A percentile compares a stretch with the other conserved stretches of the same genome.
phyloP scores from a whole-genome alignment of 495 filamentous ascomycete genomes.

The Xylaria castorea region DNA sequence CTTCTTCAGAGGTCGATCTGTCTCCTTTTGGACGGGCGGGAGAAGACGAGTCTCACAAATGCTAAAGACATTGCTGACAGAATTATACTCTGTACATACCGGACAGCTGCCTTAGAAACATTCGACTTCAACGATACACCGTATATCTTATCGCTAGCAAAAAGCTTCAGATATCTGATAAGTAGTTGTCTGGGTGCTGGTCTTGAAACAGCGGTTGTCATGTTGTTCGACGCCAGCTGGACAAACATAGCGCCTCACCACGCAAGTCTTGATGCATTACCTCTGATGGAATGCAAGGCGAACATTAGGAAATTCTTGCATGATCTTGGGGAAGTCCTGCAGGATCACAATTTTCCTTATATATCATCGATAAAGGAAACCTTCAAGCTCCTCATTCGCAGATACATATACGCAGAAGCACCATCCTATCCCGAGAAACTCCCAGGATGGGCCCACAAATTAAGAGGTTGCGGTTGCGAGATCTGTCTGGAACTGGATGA shows the following conservation, averaged over 20 bases:
- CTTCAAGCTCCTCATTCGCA: background rate
- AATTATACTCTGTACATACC: background rate
- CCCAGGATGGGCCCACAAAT: background rate
- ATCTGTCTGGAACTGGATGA: background rate
- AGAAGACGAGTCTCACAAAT: background rate
- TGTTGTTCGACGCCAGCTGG: slow-evolving; percentile 5
- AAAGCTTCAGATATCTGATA: background rate
- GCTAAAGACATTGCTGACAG: background rate
- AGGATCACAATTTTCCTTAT: background rate
- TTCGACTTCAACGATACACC: background rate
- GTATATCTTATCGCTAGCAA: background rate
- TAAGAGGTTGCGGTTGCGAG: slow-evolving; percentile 2
- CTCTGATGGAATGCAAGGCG: background rate
- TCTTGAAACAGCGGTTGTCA: background rate
- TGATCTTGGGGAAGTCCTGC: background rate
- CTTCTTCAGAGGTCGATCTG: background rate
- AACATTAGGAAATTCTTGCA: background rate
- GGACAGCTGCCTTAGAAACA: background rate
- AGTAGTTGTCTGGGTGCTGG: background rate
- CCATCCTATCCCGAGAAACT: background rate
- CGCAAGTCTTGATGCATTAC: background rate
- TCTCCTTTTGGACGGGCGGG: background rate
- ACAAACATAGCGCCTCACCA: background rate
- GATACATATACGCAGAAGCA: background rate
- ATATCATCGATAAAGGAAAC: background rate